Percentiles rank a stretch among this genome's conserved stretches.
Conservation (phyloP, 495 filamentous ascomycete genomes). For the Penicillium maclennaniae region DNA sequence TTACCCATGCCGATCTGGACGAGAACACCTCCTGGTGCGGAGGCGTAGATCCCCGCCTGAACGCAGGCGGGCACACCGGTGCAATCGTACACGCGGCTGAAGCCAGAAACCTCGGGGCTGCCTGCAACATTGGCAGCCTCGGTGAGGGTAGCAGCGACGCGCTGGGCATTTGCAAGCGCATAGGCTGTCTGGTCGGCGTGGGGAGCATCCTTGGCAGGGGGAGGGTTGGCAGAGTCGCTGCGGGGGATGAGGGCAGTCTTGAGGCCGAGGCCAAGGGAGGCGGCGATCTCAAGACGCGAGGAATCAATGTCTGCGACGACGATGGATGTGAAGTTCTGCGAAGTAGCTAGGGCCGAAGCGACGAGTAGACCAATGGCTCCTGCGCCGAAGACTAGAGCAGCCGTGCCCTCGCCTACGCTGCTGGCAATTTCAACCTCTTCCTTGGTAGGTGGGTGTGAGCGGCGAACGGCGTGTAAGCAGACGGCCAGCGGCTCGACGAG, state of each 20-base stretch:
- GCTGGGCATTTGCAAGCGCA: constrained; percentile 37
- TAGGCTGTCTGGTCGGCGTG: constrained; percentile 39
- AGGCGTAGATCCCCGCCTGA: constrained; percentile 81
- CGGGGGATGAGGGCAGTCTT: constrained; percentile 56
- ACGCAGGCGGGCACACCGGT: constrained; percentile 85
- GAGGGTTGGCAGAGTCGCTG: constrained; percentile 30
- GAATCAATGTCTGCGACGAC: constrained; percentile 78
- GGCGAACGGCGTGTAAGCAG: constrained; percentile 67
- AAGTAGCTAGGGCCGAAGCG: constrained; percentile 55
- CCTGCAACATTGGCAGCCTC: constrained; percentile 39
- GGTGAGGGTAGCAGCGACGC: constrained; percentile 40
- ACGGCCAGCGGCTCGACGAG: constrained; percentile 77
- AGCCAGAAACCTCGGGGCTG: constrained; percentile 42
- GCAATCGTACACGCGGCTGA: constrained; percentile 83
- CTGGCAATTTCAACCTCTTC: constrained; percentile 25
- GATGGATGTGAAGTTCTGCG: constrained; percentile 66
- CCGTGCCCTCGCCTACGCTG: constrained; percentile 31
- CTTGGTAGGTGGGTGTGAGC: constrained; percentile 50
- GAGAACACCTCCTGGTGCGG: constrained; percentile 72
- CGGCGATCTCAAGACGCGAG: constrained; percentile 68
- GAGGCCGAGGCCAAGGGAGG: constrained; percentile 64
- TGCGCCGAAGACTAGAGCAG: constrained; percentile 73
- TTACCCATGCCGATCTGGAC: constrained; percentile 95
- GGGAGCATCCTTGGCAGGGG: constrained; percentile 35
- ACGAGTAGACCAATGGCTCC: constrained; percentile 76